Evolutionary conservation across 352 stramenopile species (phyloP).

Genomic region (Phytophthora megakarya): DNA sequence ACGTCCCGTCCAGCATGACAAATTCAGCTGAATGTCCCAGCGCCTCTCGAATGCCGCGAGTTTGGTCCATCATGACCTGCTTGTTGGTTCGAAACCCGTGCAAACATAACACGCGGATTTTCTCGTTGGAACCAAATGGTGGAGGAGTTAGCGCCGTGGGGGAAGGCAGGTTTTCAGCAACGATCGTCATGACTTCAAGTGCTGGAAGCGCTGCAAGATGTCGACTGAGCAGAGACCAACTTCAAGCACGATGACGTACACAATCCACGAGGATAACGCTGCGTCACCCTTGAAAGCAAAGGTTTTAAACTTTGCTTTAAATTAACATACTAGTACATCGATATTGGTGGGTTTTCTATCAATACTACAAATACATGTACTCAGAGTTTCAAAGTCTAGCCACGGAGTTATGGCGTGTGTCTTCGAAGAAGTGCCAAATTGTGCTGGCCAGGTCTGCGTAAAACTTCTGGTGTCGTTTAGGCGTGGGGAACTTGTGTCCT

Average conservation of each 20-base stretch:
- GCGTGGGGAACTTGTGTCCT: constrained; percentile 75
- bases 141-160: constrained; percentile 15
- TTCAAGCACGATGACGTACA: constrained; percentile 33
- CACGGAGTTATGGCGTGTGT: constrained; percentile 35
- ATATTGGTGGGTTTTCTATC: constrained; percentile 25
- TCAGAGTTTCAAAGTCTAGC: constrained; percentile 40
- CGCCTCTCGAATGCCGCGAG: constrained; percentile 39
- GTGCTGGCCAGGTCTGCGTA: constrained; percentile 46
- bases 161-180: constrained; percentile 22
- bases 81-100: constrained; percentile 62
- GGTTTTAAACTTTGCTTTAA: neutral
- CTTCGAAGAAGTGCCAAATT: constrained; percentile 55
- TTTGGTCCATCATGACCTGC: constrained; percentile 52
- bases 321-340: constrained; percentile 11
- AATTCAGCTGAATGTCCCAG: constrained; percentile 45
- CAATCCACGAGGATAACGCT: constrained; percentile 8
- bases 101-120: constrained; percentile 54
- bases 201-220: constrained; percentile 25
- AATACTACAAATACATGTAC: neutral
- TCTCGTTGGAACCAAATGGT: constrained; percentile 18
- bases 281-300: constrained; percentile 2
- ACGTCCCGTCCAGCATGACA: constrained; percentile 46
- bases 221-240: constrained; percentile 31
- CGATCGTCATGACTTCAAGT: constrained; percentile 16
- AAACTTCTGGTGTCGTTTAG: constrained; percentile 47